These are phyloP conservation scores for Sisymbrium irio DNA, from an alignment of 345 rosid species.

Conservation along the genomic window DNA sequence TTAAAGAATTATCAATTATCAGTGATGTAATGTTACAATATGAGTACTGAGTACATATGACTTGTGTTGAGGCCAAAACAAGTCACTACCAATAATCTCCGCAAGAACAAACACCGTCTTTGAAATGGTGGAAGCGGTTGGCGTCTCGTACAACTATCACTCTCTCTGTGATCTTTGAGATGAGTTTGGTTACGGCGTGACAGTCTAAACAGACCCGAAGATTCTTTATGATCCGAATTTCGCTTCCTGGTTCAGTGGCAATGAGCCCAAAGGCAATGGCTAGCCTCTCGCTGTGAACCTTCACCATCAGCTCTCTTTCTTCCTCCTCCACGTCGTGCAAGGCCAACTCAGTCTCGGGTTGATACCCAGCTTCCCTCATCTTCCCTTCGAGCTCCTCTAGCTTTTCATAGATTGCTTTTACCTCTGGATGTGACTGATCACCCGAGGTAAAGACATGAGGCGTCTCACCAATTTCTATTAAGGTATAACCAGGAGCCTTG, in stretches of 20 bases:
- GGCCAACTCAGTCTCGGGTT: slow-evolving; percentile 54
- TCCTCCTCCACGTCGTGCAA: slow-evolving; percentile 87
- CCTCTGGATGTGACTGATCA: slow-evolving; percentile 66
- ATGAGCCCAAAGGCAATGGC: slow-evolving; percentile 85
- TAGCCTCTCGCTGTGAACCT: slow-evolving; percentile 78
- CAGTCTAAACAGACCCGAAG: slow-evolving; percentile 81
- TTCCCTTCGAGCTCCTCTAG: slow-evolving; percentile 59
- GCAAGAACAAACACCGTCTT: slow-evolving; percentile 74
- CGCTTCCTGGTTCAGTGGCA: slow-evolving; percentile 59
- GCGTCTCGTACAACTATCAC: slow-evolving; percentile 77
- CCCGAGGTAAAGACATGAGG: slow-evolving; percentile 74
- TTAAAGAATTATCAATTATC: slow-evolving; percentile 13
- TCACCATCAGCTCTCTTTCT: slow-evolving; percentile 71
- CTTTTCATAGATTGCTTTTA: slow-evolving; percentile 53
- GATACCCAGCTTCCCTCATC: slow-evolving; percentile 76
- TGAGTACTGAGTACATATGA: slow-evolving; percentile 21
- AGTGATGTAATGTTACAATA: slow-evolving; percentile 23
- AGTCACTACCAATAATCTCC: slow-evolving; percentile 68
- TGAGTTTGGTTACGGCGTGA: slow-evolving; percentile 66
- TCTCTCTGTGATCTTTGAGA: slow-evolving; percentile 68
- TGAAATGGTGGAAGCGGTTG: slow-evolving; percentile 78
- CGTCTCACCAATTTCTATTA: slow-evolving; percentile 60
- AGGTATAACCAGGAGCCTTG: slow-evolving; percentile 78
- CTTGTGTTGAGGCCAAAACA: not conserved
- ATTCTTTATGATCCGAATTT: slow-evolving; percentile 71